phyloP scores from a whole-genome alignment of 208 protist species.

The Trypanosomatidae sp. region DNA sequence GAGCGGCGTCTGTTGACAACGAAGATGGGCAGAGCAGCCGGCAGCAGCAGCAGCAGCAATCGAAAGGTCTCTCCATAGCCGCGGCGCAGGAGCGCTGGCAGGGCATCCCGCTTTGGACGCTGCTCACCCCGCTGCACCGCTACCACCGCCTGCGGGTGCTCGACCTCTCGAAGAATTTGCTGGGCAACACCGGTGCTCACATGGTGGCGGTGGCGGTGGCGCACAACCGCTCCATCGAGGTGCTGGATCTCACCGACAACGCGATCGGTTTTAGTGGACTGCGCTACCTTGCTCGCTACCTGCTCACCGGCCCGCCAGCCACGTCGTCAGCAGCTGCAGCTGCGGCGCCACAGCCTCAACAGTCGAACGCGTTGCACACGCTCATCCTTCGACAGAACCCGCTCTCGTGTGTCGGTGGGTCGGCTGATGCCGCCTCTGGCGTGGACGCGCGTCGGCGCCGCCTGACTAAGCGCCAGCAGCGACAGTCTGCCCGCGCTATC shows the following conservation, averaged over 20 bases:
- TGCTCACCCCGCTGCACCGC: conserved; percentile 66
- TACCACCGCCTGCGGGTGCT: conserved; percentile 77
- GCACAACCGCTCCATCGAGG: conserved; percentile 64
- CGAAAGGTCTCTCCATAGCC: conserved; percentile 15
- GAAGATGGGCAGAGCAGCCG: too few relatives aligned
- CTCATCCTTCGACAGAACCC: conserved; percentile 35
- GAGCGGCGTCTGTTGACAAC: background rate
- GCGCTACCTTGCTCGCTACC: conserved; percentile 61
- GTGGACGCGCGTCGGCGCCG: conserved; percentile 17
- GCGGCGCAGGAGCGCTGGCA: conserved; percentile 49
- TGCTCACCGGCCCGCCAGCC: conserved; percentile 43
- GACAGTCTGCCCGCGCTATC: conserved; percentile 21
- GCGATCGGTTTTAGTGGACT: conserved; percentile 71
- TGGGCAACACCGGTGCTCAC: conserved; percentile 61
- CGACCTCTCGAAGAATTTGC: conserved; percentile 74
- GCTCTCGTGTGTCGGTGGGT: conserved; percentile 21
- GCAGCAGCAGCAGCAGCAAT: too few relatives aligned
- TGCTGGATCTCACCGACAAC: conserved; percentile 83
- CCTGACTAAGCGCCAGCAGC: conserved; percentile 24
- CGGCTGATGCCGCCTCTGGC: conserved; percentile 14
- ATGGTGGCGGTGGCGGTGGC: conserved; percentile 80
- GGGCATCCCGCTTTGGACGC: conserved; percentile 69
- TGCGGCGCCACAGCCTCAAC: conserved; percentile 24
- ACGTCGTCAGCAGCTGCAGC: conserved; percentile 22
- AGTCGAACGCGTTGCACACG: conserved; percentile 45